Evolutionary conservation across 2,329 filamentous ascomycete genomes (phyloP).

Genomic region (Fusarium nematophilum): DNA sequence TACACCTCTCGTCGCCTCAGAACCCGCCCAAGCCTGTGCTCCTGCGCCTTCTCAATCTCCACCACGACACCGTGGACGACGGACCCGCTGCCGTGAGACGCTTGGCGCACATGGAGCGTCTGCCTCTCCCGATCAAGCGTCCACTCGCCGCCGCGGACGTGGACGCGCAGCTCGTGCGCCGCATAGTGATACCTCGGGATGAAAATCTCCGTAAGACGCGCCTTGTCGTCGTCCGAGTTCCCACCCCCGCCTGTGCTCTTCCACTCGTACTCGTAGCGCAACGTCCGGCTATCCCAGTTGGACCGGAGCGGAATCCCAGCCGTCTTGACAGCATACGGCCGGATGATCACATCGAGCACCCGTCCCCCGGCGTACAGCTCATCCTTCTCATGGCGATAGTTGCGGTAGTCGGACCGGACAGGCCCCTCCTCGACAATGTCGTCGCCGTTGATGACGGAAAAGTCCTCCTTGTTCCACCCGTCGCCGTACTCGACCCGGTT

Average conservation of each 20-base stretch:
- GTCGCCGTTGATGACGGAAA: constrained; percentile 54
- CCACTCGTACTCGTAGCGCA: constrained; percentile 52
- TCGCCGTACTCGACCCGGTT: constrained; percentile 54
- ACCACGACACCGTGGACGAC: constrained; percentile 38
- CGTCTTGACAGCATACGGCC: constrained; percentile 55
- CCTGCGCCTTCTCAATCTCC: constrained; percentile 36
- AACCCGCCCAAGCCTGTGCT: constrained; percentile 37
- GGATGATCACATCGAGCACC: constrained; percentile 53
- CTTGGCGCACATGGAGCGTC: constrained; percentile 45
- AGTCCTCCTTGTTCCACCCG: constrained; percentile 58
- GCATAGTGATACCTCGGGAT: constrained; percentile 54
- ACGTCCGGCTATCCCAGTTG: constrained; percentile 49
- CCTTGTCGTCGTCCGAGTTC: constrained; percentile 33
- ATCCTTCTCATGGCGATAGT: constrained; percentile 46
- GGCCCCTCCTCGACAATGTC: constrained; percentile 42
- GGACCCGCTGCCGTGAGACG: constrained; percentile 1
- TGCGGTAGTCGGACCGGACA: constrained; percentile 48
- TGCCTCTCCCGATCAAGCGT: constrained; percentile 43
- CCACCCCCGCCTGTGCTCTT: constrained; percentile 19
- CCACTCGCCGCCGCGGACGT: constrained; percentile 47
- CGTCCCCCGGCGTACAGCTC: constrained; percentile 54
- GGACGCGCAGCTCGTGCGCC: constrained; percentile 41
- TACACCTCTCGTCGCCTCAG: constrained; percentile 21
- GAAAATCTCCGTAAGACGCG: constrained; percentile 51
- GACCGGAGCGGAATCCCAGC: constrained; percentile 51